Base-by-base conservation (phyloP, 805 yeast genomes). In the Ogataea thermomethanolica region DNA sequence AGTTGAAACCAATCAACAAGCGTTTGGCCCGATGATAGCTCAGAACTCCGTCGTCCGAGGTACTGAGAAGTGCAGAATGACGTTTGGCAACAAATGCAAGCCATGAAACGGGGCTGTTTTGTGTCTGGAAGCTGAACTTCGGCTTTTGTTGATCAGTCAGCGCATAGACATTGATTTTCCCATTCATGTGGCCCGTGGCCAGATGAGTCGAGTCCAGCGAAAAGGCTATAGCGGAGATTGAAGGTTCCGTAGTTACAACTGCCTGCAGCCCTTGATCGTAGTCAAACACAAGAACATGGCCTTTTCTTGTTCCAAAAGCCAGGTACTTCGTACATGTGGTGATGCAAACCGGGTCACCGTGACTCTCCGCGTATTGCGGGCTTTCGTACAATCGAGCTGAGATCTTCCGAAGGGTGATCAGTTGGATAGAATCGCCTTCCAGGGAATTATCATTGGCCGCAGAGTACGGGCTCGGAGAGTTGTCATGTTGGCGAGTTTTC, bases 141-240 rank as follows among this genome's bases (percentile, higher is more conserved):
- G 67, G 68, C 8, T 41, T 51, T 30, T 36, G 40, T 17, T 57
- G 59, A 23, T 56, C 60, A 10, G 56, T 48, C 21, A 82, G 50
- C 46, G 84, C 80, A 95, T 96, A 91, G 2, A 85, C 50, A 22
- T 71, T 64, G 2, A 90, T 70, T 39, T 67, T 68, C 0, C 97
- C 98, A 15, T 70, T 62, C 5, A 69, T 65, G 48, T 73, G 78
- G 1, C 95, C 95, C 0, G 79, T 82, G 0, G 84, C 87, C 3
- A 88, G 47, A 51, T 72, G 75, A 0, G 83, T 69, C 1, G 85
- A 82, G 56, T 90, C 96, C 6, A 75, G 64, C 0, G 93, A 81
- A 10, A 83, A 61, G 0, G 77, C 68, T 17, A 89, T 53, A 2
- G 76, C 45, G 0, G 84, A 71, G 1, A 87, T 78, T 9, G 36